Percentiles rank a stretch among this genome's conserved stretches.
These are phyloP conservation scores for Podaxis sp. DNA, from an alignment of 768 basidiomycete species.

Conservation along the genomic window DNA sequence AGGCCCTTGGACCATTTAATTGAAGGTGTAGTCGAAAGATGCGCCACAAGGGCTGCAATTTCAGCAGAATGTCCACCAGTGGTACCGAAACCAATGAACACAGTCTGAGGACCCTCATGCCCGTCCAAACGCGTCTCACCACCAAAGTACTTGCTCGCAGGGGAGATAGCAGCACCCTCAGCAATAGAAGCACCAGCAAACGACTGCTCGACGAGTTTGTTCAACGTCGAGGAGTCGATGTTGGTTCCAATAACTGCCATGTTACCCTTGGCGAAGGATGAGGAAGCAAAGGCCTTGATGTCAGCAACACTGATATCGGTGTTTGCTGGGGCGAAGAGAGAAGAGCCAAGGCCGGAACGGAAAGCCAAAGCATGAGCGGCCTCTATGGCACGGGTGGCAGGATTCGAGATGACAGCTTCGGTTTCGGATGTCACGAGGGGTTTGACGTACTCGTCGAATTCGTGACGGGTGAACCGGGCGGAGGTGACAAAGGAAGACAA, in stretches of 20 bases:
- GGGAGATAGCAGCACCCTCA: constrained; percentile 25
- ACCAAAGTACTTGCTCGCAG: constrained; percentile 58
- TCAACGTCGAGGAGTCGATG: constrained; percentile 67
- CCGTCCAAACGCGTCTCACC: constrained; percentile 79
- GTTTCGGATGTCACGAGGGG: constrained; percentile 72
- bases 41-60: constrained; percentile 73
- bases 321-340: constrained; percentile 80
- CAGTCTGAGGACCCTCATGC: constrained; percentile 60
- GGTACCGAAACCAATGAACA: constrained; percentile 88
- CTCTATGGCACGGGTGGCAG: constrained; percentile 74
- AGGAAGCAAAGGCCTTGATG: constrained; percentile 67
- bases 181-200: constrained; percentile 44
- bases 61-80: constrained; percentile 60
- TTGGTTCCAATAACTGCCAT: constrained; percentile 86
- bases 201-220: constrained; percentile 66
- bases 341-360: constrained; percentile 89
- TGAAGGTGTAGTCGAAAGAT: constrained; percentile 73
- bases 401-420: constrained; percentile 50
- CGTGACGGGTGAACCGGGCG: constrained; percentile 75
- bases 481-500: constrained; percentile 82
- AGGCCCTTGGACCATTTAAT: constrained; percentile 84
- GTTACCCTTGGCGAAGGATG: constrained; percentile 74
- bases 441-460: constrained; percentile 70
- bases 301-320: constrained; percentile 58
- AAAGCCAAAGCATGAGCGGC: constrained; percentile 88